Evolutionary conservation across 768 basidiomycete genomes (phyloP).

Genomic region (Suillus subluteus): DNA sequence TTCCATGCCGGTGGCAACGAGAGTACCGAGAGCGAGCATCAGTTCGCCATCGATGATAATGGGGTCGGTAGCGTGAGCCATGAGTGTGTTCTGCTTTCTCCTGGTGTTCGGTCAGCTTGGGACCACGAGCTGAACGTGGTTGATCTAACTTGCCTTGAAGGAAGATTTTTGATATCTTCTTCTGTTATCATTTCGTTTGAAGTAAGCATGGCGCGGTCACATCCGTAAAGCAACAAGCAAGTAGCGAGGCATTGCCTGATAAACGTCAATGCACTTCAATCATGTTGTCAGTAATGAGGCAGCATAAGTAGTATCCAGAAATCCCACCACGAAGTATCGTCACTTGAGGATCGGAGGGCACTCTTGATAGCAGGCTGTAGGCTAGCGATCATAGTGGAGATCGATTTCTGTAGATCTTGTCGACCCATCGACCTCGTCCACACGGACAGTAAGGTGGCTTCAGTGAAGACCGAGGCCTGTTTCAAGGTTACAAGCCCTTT

Average conservation of each 20-base stretch:
- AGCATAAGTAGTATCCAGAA: background rate
- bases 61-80: constrained; percentile 52
- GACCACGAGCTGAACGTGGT: background rate
- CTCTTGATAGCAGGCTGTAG: constrained; percentile 44
- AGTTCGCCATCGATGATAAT: constrained; percentile 63
- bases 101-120: constrained; percentile 33
- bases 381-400: constrained; percentile 52
- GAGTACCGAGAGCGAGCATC: constrained; percentile 54
- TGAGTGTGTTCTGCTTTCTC: constrained; percentile 49
- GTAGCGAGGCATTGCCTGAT: constrained; percentile 63
- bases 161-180: constrained; percentile 52
- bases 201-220: constrained; percentile 52
- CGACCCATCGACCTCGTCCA: constrained; percentile 66
- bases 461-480: constrained; percentile 54
- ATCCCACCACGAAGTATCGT: constrained; percentile 40
- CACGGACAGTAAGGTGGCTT: constrained; percentile 54
- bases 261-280: constrained; percentile 43
- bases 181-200: constrained; percentile 50
- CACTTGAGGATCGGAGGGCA: constrained; percentile 35
- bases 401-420: constrained; percentile 55
- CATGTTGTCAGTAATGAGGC: background rate
- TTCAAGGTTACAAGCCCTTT: constrained; percentile 43
- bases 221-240: constrained; percentile 70
- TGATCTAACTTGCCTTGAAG: constrained; percentile 52
- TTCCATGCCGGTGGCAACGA: constrained; percentile 50